Evolutionary conservation across 2,329 filamentous ascomycete species (phyloP), one percentile per base, ranked within the genome.

Genomic region (Epichloe scottii): DNA sequence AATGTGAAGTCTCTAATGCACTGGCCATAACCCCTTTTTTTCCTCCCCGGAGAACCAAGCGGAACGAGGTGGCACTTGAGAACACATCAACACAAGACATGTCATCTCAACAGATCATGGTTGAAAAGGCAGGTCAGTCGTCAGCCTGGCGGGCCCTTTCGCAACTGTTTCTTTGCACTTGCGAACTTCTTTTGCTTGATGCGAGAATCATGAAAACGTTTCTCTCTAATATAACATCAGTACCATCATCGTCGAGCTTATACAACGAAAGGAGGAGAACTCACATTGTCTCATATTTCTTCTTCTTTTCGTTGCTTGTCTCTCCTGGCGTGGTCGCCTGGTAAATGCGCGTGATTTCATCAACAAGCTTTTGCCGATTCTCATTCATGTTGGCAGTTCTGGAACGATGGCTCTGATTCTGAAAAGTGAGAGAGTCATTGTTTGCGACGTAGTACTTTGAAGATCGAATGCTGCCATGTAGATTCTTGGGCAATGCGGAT

Each of bases 321-420:
- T 71, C 69, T 2, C 68, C 68, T 0, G 77, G 77, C 2, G 76
- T 71, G 2, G 63, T 63, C 37, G 68, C 67, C 2, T 63, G 61
- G 53, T 77, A 79, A 46, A 79, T 73, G 30, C 65, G 66, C 30
- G 60, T 62, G 11, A 79, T 56, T 60, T 79, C 77, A 3, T 74
- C 66, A 2, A 67, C 54, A 1, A 79, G 63, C 58, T 79, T 76
- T 23, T 62, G 60, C 34, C 67, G 68, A 58, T 81, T 82, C 39
- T 79, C 74, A 1, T 75, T 71, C 10, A 67, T 64, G 57, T 82
- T 82, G 46, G 72, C 70, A 15, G 66, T 65, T 44, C 76, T 68
- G 39, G 74, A 77, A 19, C 78, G 69, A 49, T 75, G 70, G 2
- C 71, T 74, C 59, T 82, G 78, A 0, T 75, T 75, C 49, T 79